Evolutionary conservation across 495 filamentous ascomycete genomes (phyloP), one percentile per base, ranked within the genome.

Genomic region (Penicillium mononematosum): DNA sequence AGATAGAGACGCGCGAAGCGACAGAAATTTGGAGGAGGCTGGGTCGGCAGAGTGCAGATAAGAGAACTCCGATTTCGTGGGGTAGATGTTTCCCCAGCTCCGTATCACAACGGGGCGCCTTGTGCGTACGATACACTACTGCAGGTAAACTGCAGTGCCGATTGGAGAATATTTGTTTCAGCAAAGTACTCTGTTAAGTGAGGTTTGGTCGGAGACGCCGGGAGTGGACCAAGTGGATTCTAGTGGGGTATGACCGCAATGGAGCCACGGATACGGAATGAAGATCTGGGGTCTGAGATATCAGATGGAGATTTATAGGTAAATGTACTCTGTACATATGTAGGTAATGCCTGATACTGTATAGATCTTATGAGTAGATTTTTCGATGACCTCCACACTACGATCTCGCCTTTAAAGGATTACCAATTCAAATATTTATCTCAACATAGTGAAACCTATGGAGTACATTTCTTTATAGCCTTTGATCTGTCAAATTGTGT

Each of bases 111-210:
- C 44, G 31, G 27, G 48, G 50, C 39, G 42, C 34, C 41, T 45
- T 53, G 55, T 56, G 61, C 61, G 55, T 32, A 17, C 31, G 45
- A 58, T 29, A 8, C 55, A 56, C 56, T 55, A 56, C 51, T 61
- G 42, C 58, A 64, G 12, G 55, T 22, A 42, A 59, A 39, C 19
- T 16, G 48, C 17, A 19, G 29, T 32, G 43, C 42, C 47, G 53
- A 63, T 60, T 59, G 56, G 55, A 6, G 20, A 36, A 25, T 14
- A 46, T 38, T 29, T 27, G 46, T 36, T 56, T 53, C 36, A 16
- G 31, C 27, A 42, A 46, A 24, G 20, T 24, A 50, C 29, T 50
- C 49, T 41, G 31, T n/a, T 25, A 25, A 43, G 22, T 12, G 31
- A 34, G 10, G 31, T 24, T 17, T 5, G 36, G 44, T 53, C 24